Conservation (phyloP, 257 asterid species). For the Nicotiana sylvestris region DNA sequence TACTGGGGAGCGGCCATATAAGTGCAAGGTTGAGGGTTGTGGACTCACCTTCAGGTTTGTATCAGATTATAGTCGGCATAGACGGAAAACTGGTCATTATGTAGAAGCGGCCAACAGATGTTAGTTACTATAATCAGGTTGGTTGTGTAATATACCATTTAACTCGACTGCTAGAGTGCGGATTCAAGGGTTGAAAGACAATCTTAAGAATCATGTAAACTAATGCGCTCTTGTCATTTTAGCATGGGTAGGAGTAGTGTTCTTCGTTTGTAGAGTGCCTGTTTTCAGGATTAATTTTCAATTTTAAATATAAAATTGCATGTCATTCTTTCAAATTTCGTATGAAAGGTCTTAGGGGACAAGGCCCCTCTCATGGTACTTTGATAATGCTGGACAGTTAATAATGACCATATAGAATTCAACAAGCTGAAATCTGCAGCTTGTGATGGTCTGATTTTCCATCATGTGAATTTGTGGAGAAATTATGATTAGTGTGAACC, state of each 20-base stretch:
- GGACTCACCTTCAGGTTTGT: conserved; percentile 85
- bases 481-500: no score
- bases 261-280: conserved; percentile 5
- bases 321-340: conserved; percentile 9
- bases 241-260: conserved; percentile 18
- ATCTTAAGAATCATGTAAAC: conserved; percentile 25
- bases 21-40: conserved; percentile 70
- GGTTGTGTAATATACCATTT: background rate
- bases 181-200: conserved; percentile 15
- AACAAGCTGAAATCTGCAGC: conserved; percentile 1
- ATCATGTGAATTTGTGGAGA: no score
- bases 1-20: conserved; percentile 77
- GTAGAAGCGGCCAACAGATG: conserved; percentile 18
- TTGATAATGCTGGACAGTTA: background rate
- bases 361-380: background rate
- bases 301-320: background rate
- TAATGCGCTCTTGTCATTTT: conserved; percentile 13
- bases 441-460: background rate
- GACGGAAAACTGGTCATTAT: conserved; percentile 79
- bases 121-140: background rate
- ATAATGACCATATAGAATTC: background rate
- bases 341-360: background rate
- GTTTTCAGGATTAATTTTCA: background rate
- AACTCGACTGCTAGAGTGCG: background rate
- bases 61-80: conserved; percentile 83